Percentiles rank a stretch among this genome's conserved stretches.
phyloP scores from a whole-genome alignment of 2,329 filamentous ascomycete genomes.

The Fusarium sororula region DNA sequence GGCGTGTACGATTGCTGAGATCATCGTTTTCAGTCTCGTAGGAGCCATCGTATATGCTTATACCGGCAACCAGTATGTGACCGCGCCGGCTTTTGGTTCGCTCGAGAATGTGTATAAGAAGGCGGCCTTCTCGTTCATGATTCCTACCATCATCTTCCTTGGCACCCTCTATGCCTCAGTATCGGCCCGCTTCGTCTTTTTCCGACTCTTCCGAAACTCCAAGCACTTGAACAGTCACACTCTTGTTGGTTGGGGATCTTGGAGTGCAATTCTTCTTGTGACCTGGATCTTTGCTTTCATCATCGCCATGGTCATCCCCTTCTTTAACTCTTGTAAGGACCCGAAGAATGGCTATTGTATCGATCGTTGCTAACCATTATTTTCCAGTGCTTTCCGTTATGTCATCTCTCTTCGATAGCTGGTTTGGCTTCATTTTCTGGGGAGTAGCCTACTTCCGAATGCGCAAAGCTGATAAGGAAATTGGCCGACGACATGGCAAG shows the following conservation, averaged over 20 bases:
- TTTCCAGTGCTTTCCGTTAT: conserved; percentile 71
- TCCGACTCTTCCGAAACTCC: conserved; percentile 83
- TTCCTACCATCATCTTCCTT: conserved; percentile 91
- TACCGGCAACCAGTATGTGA: conserved; percentile 89
- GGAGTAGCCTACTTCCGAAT: conserved; percentile 82
- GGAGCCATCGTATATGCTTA: conserved; percentile 86
- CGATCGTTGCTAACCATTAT: conserved; percentile 14
- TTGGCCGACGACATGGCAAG: conserved; percentile 60
- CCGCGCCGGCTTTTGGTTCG: conserved; percentile 86
- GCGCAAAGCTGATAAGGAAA: conserved; percentile 68
- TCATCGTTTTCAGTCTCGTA: conserved; percentile 85
- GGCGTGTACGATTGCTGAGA: conserved; percentile 87
- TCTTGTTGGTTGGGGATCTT: conserved; percentile 79
- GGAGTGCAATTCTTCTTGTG: conserved; percentile 73
- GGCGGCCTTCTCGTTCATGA: conserved; percentile 92
- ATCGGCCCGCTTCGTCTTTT: conserved; percentile 89
- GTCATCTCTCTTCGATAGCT: conserved; percentile 91
- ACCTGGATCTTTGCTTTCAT: conserved; percentile 92
- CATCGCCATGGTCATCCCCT: conserved; percentile 91
- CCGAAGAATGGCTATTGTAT: neutral
- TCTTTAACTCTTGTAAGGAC: conserved; percentile 78
- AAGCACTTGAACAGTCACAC: conserved; percentile 85
- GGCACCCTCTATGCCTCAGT: conserved; percentile 92
- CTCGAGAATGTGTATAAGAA: conserved; percentile 84
- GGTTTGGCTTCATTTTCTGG: conserved; percentile 97